phyloP scores from a whole-genome alignment of 345 rosid species.

The Euphorbia pulcherrima region DNA sequence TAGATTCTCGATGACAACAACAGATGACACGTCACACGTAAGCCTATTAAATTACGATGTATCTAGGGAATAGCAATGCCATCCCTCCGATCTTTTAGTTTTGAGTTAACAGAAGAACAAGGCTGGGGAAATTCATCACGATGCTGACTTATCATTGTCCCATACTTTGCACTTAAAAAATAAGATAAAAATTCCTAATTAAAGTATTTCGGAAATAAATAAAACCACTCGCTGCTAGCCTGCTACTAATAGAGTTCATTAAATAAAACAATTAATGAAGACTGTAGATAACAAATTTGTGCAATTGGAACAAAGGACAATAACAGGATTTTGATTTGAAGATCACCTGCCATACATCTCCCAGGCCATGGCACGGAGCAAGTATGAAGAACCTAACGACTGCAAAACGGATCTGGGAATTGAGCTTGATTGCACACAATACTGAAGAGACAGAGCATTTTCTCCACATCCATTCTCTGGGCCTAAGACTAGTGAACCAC shows the following conservation, averaged over 20 bases:
- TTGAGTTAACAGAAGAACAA: background rate
- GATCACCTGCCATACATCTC: slow-evolving; percentile 93
- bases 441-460: slow-evolving; percentile 44
- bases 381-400: slow-evolving; percentile 80
- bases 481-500: slow-evolving; percentile 49
- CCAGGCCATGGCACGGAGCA: slow-evolving; percentile 91
- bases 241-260: background rate
- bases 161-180: background rate
- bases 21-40: background rate
- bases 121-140: background rate
- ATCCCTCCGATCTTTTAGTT: background rate
- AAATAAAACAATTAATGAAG: background rate
- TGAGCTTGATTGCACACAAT: slow-evolving; percentile 66
- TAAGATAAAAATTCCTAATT: background rate
- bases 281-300: background rate
- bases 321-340: slow-evolving; percentile 7
- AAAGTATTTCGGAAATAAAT: background rate
- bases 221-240: too few species aligned
- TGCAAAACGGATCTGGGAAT: slow-evolving; percentile 84
- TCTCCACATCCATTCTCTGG: slow-evolving; percentile 52
- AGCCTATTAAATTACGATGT: background rate
- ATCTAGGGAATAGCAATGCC: background rate
- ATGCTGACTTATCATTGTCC: background rate
- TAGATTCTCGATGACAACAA: background rate
- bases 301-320: background rate